A percentile compares a stretch with the other conserved stretches of the same genome.
Evolutionary conservation across 306 rosid genomes (phyloP).

Genomic region (Quercus glauca): DNA sequence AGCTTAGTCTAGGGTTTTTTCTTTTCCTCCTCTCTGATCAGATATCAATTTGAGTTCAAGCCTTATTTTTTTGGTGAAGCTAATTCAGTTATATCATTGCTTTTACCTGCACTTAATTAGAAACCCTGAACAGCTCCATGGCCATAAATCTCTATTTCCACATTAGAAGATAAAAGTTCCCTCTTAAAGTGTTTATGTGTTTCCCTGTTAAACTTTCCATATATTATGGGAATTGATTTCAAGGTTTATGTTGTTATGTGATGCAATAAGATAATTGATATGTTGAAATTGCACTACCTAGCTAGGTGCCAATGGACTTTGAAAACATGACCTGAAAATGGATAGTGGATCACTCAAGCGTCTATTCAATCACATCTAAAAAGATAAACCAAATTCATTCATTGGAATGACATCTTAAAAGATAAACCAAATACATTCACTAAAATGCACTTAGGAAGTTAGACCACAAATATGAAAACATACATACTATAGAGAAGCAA

Average conservation of each 20-base stretch:
- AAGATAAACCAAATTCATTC: slow-evolving; percentile 33
- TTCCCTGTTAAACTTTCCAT: not conserved
- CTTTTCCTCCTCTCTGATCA: not conserved
- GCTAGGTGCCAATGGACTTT: slow-evolving; percentile 18
- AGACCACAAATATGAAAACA: slow-evolving; percentile 30
- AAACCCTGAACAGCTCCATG: not conserved
- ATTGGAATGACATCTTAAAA: slow-evolving; percentile 35
- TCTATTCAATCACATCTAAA: slow-evolving; percentile 50
- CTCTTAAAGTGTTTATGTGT: not conserved
- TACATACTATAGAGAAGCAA: slow-evolving; percentile 18
- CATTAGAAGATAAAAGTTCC: not conserved
- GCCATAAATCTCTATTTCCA: not conserved
- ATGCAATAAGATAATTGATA: slow-evolving; percentile 7
- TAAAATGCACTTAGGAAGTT: slow-evolving; percentile 22
- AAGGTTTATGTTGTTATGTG: not conserved
- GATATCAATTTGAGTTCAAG: not conserved
- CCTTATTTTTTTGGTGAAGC: not conserved
- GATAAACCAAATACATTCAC: slow-evolving; percentile 31
- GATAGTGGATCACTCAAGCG: slow-evolving; percentile 48
- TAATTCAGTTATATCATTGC: not conserved
- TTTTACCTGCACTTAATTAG: not conserved
- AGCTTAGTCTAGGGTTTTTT: not conserved
- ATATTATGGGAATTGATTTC: too few species aligned
- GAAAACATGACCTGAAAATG: slow-evolving; percentile 23
- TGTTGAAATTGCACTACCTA: not conserved